Evolutionary conservation across 2,329 filamentous ascomycete genomes (phyloP).

Genomic region (Polytolypa hystricis): DNA sequence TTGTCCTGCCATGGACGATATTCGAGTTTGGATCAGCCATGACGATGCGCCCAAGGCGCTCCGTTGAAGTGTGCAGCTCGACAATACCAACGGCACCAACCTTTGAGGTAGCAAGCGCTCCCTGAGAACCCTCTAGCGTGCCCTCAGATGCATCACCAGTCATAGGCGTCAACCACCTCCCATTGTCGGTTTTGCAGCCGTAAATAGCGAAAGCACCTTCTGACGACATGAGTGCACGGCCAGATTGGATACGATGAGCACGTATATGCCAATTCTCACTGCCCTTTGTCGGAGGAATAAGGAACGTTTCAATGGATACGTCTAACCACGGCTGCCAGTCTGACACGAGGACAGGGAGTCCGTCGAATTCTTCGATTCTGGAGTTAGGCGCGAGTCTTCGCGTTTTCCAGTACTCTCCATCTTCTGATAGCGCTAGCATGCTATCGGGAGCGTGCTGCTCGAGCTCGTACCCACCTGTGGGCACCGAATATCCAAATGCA

Average conservation of each 20-base stretch:
- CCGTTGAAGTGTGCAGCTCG: constrained; percentile 28
- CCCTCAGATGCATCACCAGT: constrained; percentile 33
- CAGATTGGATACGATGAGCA: constrained; percentile 50
- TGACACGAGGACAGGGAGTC: constrained; percentile 52
- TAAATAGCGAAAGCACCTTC: constrained; percentile 65
- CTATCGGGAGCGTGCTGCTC: constrained; percentile 68
- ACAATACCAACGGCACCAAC: constrained; percentile 42
- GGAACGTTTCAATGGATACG: constrained; percentile 53
- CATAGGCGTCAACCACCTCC: constrained; percentile 40
- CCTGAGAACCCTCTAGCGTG: constrained; percentile 21
- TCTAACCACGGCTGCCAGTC: constrained; percentile 61
- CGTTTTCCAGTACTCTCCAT: constrained; percentile 69
- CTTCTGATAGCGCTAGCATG: constrained; percentile 64
- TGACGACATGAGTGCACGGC: constrained; percentile 54
- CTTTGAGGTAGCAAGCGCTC: constrained; percentile 35
- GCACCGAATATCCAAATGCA: constrained; percentile 65
- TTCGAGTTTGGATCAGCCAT: constrained; percentile 73
- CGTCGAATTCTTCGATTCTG: constrained; percentile 46
- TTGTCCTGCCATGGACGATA: constrained; percentile 58
- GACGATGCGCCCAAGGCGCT: constrained; percentile 52
- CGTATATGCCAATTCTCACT: constrained; percentile 61
- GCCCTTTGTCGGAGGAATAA: constrained; percentile 49
- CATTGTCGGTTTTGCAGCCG: constrained; percentile 48
- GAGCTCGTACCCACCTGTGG: constrained; percentile 62
- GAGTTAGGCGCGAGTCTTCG: constrained; percentile 57